phyloP scores from a whole-genome alignment of 108 stramenopile genomes.

The Skeletonema menzelii region DNA sequence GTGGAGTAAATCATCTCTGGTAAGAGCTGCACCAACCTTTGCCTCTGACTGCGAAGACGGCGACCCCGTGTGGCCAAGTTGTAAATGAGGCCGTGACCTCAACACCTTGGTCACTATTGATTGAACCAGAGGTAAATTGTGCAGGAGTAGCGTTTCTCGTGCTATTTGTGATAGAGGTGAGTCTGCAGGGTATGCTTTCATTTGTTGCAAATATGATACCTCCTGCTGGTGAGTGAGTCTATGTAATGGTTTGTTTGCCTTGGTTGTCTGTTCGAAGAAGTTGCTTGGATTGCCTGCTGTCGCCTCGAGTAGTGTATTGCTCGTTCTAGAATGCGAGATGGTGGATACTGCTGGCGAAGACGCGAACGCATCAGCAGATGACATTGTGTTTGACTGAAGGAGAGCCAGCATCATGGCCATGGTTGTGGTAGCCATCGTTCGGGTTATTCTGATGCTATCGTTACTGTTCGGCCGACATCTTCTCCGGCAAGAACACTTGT shows the following conservation, averaged over 20 bases:
- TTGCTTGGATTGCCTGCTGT: background rate
- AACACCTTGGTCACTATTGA: constrained; percentile 61
- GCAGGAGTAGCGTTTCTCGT: constrained; percentile 60
- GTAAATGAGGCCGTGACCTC: constrained; percentile 16
- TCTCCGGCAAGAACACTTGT: background rate
- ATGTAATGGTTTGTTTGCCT: constrained; percentile 2
- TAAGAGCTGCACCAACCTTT: constrained; percentile 38
- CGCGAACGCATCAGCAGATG: background rate
- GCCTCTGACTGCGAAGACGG: background rate
- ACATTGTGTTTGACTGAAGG: background rate
- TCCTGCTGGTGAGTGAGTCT: constrained; percentile 55
- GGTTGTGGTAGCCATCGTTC: background rate
- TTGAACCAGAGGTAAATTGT: constrained; percentile 74
- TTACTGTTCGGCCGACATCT: background rate
- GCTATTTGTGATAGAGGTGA: constrained; percentile 50
- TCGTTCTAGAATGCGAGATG: background rate
- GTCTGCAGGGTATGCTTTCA: constrained; percentile 47
- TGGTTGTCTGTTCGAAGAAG: background rate
- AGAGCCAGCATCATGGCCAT: background rate
- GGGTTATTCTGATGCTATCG: background rate
- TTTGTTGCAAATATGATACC: constrained; percentile 43
- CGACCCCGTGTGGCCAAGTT: background rate
- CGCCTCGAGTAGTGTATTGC: background rate
- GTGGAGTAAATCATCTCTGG: constrained; percentile 86
- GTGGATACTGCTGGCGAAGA: background rate